Conservation (phyloP, 1,284 basidiomycete genomes). For the Leccinum fallax region DNA sequence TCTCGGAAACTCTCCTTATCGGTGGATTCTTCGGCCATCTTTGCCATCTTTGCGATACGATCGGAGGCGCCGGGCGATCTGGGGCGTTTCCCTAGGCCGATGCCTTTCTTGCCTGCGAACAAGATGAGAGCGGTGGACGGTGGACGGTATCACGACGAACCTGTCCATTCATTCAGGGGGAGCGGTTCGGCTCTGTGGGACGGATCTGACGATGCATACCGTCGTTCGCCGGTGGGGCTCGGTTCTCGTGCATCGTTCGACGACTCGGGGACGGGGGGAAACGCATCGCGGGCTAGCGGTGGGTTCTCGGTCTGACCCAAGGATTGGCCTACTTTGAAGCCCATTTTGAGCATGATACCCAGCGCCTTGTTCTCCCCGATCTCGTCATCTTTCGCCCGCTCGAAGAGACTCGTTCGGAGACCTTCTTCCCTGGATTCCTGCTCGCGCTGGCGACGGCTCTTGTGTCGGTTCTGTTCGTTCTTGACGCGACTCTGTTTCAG, state of each 20-base stretch:
- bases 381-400: slow-evolving; percentile 63
- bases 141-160: slow-evolving; percentile 42
- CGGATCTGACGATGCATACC: slow-evolving; percentile 11
- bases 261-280: slow-evolving; percentile 5
- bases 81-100: slow-evolving; percentile 70
- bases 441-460: slow-evolving; percentile 67
- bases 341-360: slow-evolving; percentile 89
- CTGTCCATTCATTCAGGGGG: slow-evolving; percentile 75
- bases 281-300: slow-evolving; percentile 7
- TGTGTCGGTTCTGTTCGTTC: slow-evolving; percentile 65
- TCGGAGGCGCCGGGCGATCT: slow-evolving; percentile 65
- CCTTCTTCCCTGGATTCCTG: slow-evolving; percentile 77
- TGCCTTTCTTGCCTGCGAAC: slow-evolving; percentile 69
- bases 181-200: slow-evolving; percentile 63
- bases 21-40: slow-evolving; percentile 59
- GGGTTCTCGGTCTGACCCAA: slow-evolving; percentile 50
- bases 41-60: slow-evolving; percentile 72
- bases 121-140: slow-evolving; percentile 7
- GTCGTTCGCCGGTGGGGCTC: slow-evolving; percentile 7
- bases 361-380: slow-evolving; percentile 67
- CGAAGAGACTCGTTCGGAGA: slow-evolving; percentile 75
- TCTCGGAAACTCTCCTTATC: slow-evolving; percentile 62
- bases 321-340: slow-evolving; percentile 78
- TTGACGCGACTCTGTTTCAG: slow-evolving; percentile 55
- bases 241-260: slow-evolving; percentile 6